phyloP scores from a whole-genome alignment of 2,329 filamentous ascomycete species.

The Arthrobotrys pseudoclavata region DNA sequence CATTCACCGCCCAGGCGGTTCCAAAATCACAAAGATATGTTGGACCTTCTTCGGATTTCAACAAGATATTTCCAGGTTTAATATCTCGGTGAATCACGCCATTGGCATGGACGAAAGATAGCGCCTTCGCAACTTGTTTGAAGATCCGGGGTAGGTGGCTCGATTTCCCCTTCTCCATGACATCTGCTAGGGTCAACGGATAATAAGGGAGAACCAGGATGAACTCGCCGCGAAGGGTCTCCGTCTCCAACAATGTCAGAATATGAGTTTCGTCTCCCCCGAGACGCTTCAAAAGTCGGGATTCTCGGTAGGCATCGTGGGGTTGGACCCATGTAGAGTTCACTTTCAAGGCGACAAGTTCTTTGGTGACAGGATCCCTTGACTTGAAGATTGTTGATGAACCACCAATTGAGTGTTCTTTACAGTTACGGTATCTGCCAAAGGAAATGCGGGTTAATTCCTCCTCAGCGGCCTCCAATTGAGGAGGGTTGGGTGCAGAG shows the following conservation, averaged over 20 bases:
- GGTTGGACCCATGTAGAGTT: conserved; percentile 82
- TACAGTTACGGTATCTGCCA: conserved; percentile 69
- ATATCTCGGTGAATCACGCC: conserved; percentile 93
- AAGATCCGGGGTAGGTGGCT: conserved; percentile 56
- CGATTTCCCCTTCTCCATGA: conserved; percentile 71
- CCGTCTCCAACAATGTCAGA: conserved; percentile 77
- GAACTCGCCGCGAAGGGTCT: conserved; percentile 77
- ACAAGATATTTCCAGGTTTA: conserved; percentile 89
- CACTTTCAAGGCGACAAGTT: conserved; percentile 82
- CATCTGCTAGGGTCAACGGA: conserved; percentile 77
- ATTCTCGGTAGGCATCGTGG: conserved; percentile 85
- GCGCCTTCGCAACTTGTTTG: conserved; percentile 63
- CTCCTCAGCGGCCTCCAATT: conserved; percentile 14
- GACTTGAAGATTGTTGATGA: conserved; percentile 87
- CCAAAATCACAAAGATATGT: conserved; percentile 92
- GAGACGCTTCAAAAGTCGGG: conserved; percentile 76
- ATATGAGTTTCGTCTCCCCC: conserved; percentile 71
- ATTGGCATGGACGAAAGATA: conserved; percentile 78
- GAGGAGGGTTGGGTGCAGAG: neutral
- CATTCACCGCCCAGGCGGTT: conserved; percentile 81
- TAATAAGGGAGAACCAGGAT: conserved; percentile 89
- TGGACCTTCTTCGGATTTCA: conserved; percentile 76
- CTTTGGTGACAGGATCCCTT: conserved; percentile 66
- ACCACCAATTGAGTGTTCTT: conserved; percentile 71
- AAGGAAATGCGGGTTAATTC: conserved; percentile 28